phyloP scores from a whole-genome alignment of 2,329 filamentous ascomycete genomes.

The Fusarium sp. region DNA sequence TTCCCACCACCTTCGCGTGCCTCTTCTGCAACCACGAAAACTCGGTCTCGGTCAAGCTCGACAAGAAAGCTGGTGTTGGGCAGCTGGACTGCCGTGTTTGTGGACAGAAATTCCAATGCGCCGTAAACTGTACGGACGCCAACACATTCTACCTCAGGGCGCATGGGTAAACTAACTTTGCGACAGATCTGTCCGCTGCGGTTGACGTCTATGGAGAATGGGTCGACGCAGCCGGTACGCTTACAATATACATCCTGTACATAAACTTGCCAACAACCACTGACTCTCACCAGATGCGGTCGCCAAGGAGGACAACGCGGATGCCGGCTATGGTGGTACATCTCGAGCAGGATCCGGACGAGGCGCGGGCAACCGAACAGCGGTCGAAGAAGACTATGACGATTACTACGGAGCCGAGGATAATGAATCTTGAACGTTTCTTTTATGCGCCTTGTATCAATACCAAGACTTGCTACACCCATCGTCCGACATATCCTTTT shows the following conservation, averaged over 20 bases:
- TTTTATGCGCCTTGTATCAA: conserved; percentile 36
- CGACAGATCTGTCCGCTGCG: conserved; percentile 82
- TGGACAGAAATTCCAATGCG: conserved; percentile 91
- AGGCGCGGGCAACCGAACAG: conserved; percentile 40
- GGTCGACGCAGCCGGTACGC: conserved; percentile 83
- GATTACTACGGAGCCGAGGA: conserved; percentile 65
- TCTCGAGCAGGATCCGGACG: conserved; percentile 42
- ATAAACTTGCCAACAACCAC: not conserved
- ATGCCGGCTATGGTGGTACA: conserved; percentile 46
- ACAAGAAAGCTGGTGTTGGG: conserved; percentile 91
- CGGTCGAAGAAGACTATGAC: conserved; percentile 60
- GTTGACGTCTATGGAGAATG: conserved; percentile 98
- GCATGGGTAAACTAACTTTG: conserved; percentile 32
- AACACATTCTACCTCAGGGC: conserved; percentile 1
- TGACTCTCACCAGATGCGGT: conserved; percentile 58
- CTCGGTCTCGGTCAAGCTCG: conserved; percentile 87
- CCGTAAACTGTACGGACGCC: conserved; percentile 80
- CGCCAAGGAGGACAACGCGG: conserved; percentile 57
- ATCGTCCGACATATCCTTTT: conserved; percentile 24
- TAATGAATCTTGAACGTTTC: conserved; percentile 63
- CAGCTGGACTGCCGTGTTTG: conserved; percentile 91
- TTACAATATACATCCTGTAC: conserved; percentile 7
- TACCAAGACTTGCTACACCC: conserved; percentile 34
- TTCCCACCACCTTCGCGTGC: conserved; percentile 90
- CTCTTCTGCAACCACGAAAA: conserved; percentile 99